A percentile compares a stretch with the other conserved stretches of the same genome.
Evolutionary conservation across 306 rosid species (phyloP).

Genomic region (Malus asiatica): DNA sequence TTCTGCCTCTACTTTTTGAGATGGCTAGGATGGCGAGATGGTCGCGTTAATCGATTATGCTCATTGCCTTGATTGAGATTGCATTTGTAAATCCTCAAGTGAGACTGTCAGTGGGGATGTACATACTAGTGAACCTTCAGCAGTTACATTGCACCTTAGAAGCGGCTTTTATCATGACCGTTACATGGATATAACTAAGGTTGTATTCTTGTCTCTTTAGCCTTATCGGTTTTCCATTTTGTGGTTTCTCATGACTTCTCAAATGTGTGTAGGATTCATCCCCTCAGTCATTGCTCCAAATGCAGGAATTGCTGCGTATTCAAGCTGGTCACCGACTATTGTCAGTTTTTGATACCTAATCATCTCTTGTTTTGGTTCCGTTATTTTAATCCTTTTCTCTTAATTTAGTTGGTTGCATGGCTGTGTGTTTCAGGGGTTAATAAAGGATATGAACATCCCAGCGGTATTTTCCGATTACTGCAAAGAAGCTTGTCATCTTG

Average conservation of each 20-base stretch:
- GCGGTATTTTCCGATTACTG: constrained; percentile 80
- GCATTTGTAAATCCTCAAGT: constrained; percentile 53
- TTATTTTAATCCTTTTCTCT: neutral
- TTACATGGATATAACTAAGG: constrained; percentile 56
- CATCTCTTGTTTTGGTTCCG: neutral
- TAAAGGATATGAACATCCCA: constrained; percentile 48
- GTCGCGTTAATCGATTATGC: constrained; percentile 44
- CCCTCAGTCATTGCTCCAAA: constrained; percentile 85
- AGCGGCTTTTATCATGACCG: constrained; percentile 80
- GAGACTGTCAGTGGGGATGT: constrained; percentile 19
- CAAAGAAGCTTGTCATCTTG: constrained; percentile 95
- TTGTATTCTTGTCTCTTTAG: constrained; percentile 11
- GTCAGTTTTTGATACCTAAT: constrained; percentile 32
- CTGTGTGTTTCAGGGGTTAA: constrained; percentile 45
- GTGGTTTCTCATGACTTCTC: constrained; percentile 3
- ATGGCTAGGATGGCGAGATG: constrained; percentile 66
- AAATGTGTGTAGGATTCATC: constrained; percentile 37
- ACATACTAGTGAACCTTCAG: constrained; percentile 19
- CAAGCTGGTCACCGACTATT: constrained; percentile 83
- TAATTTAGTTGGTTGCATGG: constrained; percentile 4
- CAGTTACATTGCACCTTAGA: constrained; percentile 58
- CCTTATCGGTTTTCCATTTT: neutral
- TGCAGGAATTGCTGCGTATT: constrained; percentile 81
- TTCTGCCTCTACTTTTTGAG: constrained; percentile 21
- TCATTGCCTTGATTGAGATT: constrained; percentile 42